Base-by-base conservation (phyloP, 2,329 filamentous ascomycete species). In the Aureobasidium sp. region DNA sequence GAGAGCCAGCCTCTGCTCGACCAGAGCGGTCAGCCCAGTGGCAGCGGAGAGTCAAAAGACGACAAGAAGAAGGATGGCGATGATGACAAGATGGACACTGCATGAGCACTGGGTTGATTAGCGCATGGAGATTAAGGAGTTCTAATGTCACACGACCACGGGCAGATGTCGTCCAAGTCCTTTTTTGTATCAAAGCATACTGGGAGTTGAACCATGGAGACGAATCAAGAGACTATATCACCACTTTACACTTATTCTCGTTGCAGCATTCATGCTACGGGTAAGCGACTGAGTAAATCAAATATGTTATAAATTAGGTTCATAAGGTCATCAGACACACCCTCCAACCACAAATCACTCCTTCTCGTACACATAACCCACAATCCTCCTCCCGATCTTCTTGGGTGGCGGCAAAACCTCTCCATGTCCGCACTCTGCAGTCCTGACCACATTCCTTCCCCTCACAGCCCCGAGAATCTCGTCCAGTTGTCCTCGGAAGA, bases 61-160 rank as follows among this genome's bases (percentile, higher is more conserved):
- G 77, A 81, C 68, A 75, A 78, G 64, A 71, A 77, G 62, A 79
- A 81, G 67, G 77, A 81, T 65, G 82, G 82, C 60, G 60, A 61
- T 48, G 79, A 79, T 50, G 90, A 94, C 75, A 92, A 88, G 83
- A 96, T 96, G 91, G 91, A 96, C 75, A 95, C 88, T 65, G 91
- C 90, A 76, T 92, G 56, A 64, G 14, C 57, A 54, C 11, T 31
- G 40, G 33, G 14, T n/a, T 29, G 15, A 35, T 15, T 19, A 45
- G 53, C 27, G 53, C 39, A 57, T 57, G 53, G 53, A 57, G 39
- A 57, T 45, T n/a, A 57, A 35, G 53, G 53, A 57, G 53, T 57
- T 57, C 40, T 57, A 44, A 57, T 45, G 39, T 45, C 39, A 57
- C 53, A 45, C 53, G 53, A 45, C 53, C 39, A 45, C 17, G 47